These are phyloP conservation scores for Eimeria sp. DNA, from an alignment of 169 alveolate genomes.

Conservation along the genomic window DNA sequence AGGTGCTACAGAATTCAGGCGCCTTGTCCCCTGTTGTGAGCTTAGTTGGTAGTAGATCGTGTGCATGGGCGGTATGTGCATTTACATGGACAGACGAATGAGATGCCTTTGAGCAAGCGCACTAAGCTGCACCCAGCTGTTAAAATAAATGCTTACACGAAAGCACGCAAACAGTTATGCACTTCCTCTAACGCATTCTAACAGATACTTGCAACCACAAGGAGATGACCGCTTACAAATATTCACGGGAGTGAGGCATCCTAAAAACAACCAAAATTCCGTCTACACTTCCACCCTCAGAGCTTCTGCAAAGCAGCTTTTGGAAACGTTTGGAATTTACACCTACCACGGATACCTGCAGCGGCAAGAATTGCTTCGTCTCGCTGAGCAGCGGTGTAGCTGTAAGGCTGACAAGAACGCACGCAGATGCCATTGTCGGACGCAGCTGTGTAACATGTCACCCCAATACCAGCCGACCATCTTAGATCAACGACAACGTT, in stretches of 20 bases:
- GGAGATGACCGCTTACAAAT: neutral
- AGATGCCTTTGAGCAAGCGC: neutral
- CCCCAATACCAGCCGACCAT: no score
- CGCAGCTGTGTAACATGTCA: no score
- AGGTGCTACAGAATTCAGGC: neutral
- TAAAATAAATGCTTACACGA: neutral
- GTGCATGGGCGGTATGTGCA: neutral
- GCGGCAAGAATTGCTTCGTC: conserved; percentile 70
- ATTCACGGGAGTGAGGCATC: neutral
- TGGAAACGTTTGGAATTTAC: neutral
- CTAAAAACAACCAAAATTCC: no score
- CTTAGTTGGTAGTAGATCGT: neutral
- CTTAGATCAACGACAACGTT: neutral
- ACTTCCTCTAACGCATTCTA: neutral
- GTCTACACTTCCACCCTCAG: neutral
- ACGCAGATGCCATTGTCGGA: neutral
- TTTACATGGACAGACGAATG: neutral
- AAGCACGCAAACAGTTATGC: neutral
- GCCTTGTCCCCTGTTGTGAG: neutral
- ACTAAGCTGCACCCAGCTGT: neutral
- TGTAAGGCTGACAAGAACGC: conserved; percentile 58
- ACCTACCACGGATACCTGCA: conserved; percentile 73
- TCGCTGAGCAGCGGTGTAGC: conserved; percentile 74
- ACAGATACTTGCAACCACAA: neutral
- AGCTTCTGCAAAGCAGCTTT: neutral